Conservation (phyloP, 139 green algal genomes). For the Chlamydomonas urium region DNA sequence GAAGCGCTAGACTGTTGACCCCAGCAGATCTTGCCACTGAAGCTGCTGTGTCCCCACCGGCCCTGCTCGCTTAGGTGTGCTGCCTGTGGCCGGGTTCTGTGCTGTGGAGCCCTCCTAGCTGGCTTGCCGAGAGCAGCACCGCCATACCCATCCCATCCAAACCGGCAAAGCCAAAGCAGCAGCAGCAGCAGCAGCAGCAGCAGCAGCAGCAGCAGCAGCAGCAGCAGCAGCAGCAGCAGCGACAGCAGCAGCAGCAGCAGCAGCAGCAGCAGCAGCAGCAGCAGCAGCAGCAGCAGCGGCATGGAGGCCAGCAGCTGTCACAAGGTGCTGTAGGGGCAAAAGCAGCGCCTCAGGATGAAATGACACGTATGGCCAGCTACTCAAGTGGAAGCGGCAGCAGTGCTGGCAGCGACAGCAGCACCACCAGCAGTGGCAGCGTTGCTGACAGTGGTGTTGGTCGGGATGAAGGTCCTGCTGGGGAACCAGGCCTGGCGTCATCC, state of each 20-base stretch:
- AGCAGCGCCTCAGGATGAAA: too few species aligned
- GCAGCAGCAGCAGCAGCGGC: not conserved
- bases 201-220: slow-evolving; percentile 16
- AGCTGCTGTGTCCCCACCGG: not conserved
- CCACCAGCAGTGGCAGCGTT: not conserved
- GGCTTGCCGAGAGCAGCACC: slow-evolving; percentile 10
- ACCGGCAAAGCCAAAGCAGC: not conserved
- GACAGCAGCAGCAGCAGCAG: not conserved
- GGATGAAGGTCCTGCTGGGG: too few species aligned
- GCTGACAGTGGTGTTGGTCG: too few species aligned
- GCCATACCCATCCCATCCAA: too few species aligned
- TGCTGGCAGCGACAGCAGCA: slow-evolving; percentile 12
- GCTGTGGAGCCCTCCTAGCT: slow-evolving; percentile 30
- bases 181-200: slow-evolving; percentile 5
- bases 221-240: not conserved
- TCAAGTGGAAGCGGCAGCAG: slow-evolving; percentile 8
- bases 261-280: not conserved
- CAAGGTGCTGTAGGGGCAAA: not conserved
- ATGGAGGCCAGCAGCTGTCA: not conserved
- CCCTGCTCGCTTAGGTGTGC: not conserved
- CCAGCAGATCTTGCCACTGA: too few species aligned
- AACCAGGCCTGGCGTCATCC: too few species aligned
- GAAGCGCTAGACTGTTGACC: too few species aligned
- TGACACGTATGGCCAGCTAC: not conserved
- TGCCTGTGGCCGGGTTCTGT: slow-evolving; percentile 7